phyloP scores from a whole-genome alignment of 2,329 filamentous ascomycete genomes.

The Ceratocystis destructans region DNA sequence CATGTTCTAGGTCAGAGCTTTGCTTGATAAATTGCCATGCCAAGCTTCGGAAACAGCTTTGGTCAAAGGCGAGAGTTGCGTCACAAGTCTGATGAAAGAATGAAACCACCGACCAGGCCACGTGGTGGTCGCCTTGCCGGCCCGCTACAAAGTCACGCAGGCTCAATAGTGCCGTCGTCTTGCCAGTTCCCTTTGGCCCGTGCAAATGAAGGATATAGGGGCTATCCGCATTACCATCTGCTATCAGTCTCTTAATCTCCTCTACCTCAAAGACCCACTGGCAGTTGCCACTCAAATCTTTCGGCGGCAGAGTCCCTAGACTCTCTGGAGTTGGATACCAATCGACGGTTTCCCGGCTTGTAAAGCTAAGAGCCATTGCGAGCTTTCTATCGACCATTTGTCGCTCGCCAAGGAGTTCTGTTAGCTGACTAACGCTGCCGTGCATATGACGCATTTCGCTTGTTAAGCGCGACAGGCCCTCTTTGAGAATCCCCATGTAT shows the following conservation, averaged over 20 bases:
- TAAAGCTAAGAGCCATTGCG: not conserved
- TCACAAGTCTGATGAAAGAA: not conserved
- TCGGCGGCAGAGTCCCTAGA: not conserved
- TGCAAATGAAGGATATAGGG: not conserved
- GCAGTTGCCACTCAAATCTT: not conserved
- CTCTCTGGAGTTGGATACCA: not conserved
- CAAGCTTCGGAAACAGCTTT: not conserved
- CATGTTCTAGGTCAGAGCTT: not conserved
- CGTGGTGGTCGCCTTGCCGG: not conserved
- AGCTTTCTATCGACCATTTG: not conserved
- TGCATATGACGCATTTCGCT: not conserved
- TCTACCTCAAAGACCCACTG: not conserved
- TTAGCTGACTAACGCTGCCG: not conserved
- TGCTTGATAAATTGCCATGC: not conserved
- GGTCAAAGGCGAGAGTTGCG: not conserved
- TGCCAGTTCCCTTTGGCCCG: not conserved
- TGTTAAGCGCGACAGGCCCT: not conserved
- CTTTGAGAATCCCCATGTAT: slow-evolving; percentile 7
- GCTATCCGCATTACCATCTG: not conserved
- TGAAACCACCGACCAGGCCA: not conserved
- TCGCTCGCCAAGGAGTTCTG: not conserved
- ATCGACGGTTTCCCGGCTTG: not conserved
- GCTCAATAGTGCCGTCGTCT: not conserved
- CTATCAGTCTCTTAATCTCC: not conserved
- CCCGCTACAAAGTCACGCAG: not conserved